Percentiles rank a stretch among this genome's conserved stretches.
Conservation (phyloP, 768 basidiomycete genomes). For the Omphalotus guepiniiformis region DNA sequence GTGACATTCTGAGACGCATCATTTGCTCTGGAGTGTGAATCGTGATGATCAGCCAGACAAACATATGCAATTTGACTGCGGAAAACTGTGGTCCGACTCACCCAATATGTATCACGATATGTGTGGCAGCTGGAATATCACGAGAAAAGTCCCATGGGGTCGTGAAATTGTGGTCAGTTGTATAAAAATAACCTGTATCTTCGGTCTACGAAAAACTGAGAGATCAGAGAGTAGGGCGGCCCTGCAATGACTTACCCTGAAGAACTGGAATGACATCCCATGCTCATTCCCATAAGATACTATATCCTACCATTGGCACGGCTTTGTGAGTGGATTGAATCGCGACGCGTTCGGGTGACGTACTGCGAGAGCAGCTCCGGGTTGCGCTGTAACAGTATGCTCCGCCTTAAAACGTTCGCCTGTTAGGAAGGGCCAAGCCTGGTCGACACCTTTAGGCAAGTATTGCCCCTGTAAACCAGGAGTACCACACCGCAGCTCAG, state of each 20-base stretch:
- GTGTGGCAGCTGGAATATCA: conserved; percentile 43
- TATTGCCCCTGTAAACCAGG: conserved; percentile 46
- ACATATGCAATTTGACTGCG: neutral
- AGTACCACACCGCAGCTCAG: neutral
- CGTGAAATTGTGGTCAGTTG: conserved; percentile 54
- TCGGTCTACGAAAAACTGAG: conserved; percentile 37
- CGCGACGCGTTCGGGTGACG: neutral
- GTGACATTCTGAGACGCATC: conserved; percentile 51
- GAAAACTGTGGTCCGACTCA: conserved; percentile 16
- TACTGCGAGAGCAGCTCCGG: conserved; percentile 44
- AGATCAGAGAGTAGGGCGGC: neutral
- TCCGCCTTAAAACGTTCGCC: conserved; percentile 51
- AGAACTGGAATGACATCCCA: conserved; percentile 48
- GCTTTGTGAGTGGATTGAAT: neutral
- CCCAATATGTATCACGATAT: conserved; percentile 57
- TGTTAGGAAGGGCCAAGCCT: conserved; percentile 53
- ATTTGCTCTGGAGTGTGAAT: conserved; percentile 38
- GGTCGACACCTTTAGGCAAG: conserved; percentile 47
- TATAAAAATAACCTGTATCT: conserved; percentile 51
- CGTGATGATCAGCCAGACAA: neutral
- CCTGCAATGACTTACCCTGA: conserved; percentile 29
- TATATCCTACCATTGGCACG: conserved; percentile 34
- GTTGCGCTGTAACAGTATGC: conserved; percentile 48
- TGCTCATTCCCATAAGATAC: conserved; percentile 50
- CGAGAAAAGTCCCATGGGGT: conserved; percentile 53